phyloP scores from a whole-genome alignment of 2,329 filamentous ascomycete species.

The Niveomyces coronatus region DNA sequence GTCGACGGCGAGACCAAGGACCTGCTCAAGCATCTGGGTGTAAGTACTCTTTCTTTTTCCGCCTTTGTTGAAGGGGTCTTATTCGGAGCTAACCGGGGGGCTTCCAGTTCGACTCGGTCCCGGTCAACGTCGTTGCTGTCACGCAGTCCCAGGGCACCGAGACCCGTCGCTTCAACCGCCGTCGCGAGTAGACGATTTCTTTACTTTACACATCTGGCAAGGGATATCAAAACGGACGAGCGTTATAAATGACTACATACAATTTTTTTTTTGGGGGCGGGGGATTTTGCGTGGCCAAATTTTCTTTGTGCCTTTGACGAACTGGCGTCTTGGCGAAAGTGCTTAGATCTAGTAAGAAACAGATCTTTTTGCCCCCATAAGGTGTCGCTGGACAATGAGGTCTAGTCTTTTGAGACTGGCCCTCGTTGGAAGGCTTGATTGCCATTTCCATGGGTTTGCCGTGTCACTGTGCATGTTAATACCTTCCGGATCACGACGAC shows the following conservation, averaged over 20 bases:
- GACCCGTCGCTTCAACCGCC: constrained; percentile 66
- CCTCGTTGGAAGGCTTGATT: constrained; percentile 57
- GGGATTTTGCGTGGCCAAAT: constrained; percentile 14
- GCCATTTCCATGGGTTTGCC: constrained; percentile 47
- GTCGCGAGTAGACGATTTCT: constrained; percentile 31
- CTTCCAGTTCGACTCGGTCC: constrained; percentile 84
- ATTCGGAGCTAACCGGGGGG: constrained; percentile 25
- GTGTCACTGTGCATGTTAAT: constrained; percentile 19
- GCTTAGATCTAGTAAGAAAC: constrained; percentile 48
- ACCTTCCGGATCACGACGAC: no score
- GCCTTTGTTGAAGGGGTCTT: no score
- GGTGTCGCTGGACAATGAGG: constrained; percentile 71
- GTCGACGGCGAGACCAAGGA: constrained; percentile 98
- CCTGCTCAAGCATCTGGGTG: constrained; percentile 94
- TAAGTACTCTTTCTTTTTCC: constrained; percentile 44
- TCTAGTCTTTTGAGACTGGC: constrained; percentile 40
- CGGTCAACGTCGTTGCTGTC: constrained; percentile 90
- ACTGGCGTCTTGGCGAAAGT: constrained; percentile 48
- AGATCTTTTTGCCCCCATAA: constrained; percentile 52
- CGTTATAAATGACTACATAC: constrained; percentile 14
- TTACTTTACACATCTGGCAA: constrained; percentile 1
- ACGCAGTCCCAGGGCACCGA: constrained; percentile 79
- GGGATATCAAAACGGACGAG: constrained; percentile 1
- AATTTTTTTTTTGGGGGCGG: constrained; percentile 17
- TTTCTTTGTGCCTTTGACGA: constrained; percentile 22